phyloP scores from a whole-genome alignment of 129 eudicot species.

The Arctium minus region DNA sequence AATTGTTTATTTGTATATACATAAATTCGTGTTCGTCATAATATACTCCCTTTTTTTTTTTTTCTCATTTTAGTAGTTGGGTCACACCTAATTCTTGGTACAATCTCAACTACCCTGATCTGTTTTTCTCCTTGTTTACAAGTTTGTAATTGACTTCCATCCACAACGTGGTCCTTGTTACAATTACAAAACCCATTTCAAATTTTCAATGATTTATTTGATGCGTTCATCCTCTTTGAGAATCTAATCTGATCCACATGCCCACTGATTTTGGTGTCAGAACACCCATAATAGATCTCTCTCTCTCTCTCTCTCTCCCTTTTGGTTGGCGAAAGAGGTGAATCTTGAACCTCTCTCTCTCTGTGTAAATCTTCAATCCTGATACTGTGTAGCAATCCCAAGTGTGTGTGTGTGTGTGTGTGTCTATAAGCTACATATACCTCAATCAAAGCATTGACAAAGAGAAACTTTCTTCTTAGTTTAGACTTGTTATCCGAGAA shows the following conservation, averaged over 20 bases:
- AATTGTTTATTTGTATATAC: background rate
- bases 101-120: slow-evolving; percentile 30
- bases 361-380: background rate
- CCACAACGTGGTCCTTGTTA: background rate
- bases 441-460: background rate
- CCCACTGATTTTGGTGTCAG: slow-evolving; percentile 28
- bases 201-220: background rate
- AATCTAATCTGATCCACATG: slow-evolving; percentile 30
- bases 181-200: background rate
- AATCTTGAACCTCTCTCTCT: background rate
- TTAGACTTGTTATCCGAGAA: slow-evolving; percentile 1
- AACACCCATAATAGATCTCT: slow-evolving; percentile 23
- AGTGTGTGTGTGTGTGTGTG: background rate
- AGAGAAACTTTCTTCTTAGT: background rate
- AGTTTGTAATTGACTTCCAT: background rate
- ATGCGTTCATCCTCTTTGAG: slow-evolving; percentile 6
- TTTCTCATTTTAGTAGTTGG: slow-evolving; percentile 17
- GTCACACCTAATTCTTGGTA: slow-evolving; percentile 36
- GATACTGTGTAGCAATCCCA: background rate
- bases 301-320: slow-evolving; percentile 12
- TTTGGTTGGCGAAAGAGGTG: slow-evolving; percentile 11
- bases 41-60: background rate
- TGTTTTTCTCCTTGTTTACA: background rate
- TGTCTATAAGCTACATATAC: no score
- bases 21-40: background rate